A percentile compares a stretch with the other conserved stretches of the same genome.
Evolutionary conservation across 805 yeast genomes (phyloP).

Genomic region (Saturnispora sanitii): DNA sequence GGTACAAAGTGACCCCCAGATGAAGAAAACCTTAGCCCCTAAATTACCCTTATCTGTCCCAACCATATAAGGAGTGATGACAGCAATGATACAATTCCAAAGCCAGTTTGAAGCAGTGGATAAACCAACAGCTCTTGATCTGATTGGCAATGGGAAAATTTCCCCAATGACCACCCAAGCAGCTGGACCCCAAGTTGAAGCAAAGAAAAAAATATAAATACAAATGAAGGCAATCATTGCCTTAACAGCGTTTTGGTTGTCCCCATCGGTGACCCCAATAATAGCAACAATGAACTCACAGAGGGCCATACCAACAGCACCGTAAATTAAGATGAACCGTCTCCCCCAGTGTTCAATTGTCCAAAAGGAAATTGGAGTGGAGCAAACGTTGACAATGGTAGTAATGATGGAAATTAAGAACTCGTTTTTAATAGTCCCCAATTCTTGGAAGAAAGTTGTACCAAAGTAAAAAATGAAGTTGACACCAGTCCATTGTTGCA

Average conservation of each 20-base stretch:
- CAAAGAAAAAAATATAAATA: slow-evolving; percentile 61
- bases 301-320: slow-evolving; percentile 37
- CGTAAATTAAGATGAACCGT: slow-evolving; percentile 38
- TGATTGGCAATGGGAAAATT: slow-evolving; percentile 57
- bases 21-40: slow-evolving; percentile 55
- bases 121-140: slow-evolving; percentile 62
- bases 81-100: slow-evolving; percentile 64
- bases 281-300: slow-evolving; percentile 51
- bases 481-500: slow-evolving; percentile 71
- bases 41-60: slow-evolving; percentile 52
- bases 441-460: slow-evolving; percentile 49
- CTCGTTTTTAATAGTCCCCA: slow-evolving; percentile 36
- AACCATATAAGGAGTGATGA: slow-evolving; percentile 62
- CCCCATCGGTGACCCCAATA: slow-evolving; percentile 22
- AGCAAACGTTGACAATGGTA: slow-evolving; percentile 39
- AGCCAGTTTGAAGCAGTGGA: slow-evolving; percentile 74
- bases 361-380: slow-evolving; percentile 45
- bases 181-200: slow-evolving; percentile 76
- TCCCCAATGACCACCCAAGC: slow-evolving; percentile 59
- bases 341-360: slow-evolving; percentile 52
- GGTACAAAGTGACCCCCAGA: slow-evolving; percentile 47
- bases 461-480: slow-evolving; percentile 69
- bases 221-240: slow-evolving; percentile 36
- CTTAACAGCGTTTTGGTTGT: slow-evolving; percentile 19
- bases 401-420: slow-evolving; percentile 43